Evolutionary conservation across 2,329 filamentous ascomycete genomes (phyloP), one percentile per base, ranked within the genome.

Genomic region (Tolypocladium tropicale): DNA sequence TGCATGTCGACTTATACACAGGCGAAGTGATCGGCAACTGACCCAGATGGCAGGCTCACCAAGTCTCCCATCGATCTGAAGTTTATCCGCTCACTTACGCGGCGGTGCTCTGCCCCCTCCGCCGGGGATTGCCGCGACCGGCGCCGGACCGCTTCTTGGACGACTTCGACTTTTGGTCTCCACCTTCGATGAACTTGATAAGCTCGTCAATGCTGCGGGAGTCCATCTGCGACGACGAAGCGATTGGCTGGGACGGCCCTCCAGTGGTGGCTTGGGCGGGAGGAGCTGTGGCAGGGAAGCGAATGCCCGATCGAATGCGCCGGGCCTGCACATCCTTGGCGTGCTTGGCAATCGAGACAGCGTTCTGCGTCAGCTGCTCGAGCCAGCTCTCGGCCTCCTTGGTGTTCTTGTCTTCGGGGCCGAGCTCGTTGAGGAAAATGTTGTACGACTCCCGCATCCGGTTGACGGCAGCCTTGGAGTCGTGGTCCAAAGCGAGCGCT

Each of bases 321-420:
- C 87, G 84, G 52, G 85, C 84, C 72, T 94, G 86, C 39, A 89
- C 79, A 61, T 94, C 89, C 75, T 96, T 95, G 58, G 90, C 88
- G 67, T 95, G 91, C 77, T 95, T 96, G 53, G 92, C 93, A 62
- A 97, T 91, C 36, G 85, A 88, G 43, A 99, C 94, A 49, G 94
- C 94, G 66, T 95, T 96, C 72, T 95, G 89, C 0, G 93, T 97
- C 57, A 99, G 82, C 72, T 96, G 92, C 73, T 96, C 90, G 28
- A 97, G 83, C 94, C 94, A 99, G 67, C 83, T 89, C 76, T 96
- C 92, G 2, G 94, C 93, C 71, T 99, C 94, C 77, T 96, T 96
- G 60, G 94, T 99, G 77, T 99, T 97, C 72, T 92, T 90, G 72
- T 97, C 92, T 41, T 95, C 86, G 2, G 91, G 78, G 32, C 94